Evolutionary conservation across 225 moss, liverwort and hornwort genomes (phyloP), one percentile per base, ranked within the genome.

Genomic region (Neckera pumila): DNA sequence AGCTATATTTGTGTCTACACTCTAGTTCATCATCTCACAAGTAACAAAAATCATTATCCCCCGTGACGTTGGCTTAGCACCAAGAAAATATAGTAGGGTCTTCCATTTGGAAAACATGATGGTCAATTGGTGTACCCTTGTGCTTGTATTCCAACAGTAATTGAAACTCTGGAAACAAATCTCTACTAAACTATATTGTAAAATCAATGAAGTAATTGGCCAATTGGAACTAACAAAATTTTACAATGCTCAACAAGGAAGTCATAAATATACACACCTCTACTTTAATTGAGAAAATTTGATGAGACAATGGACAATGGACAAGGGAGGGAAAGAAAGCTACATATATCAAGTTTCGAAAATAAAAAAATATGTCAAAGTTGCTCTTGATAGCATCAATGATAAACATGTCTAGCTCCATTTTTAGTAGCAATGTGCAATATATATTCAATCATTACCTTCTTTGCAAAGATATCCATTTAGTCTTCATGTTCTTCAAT

Each of bases 371-470:
- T 34, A 18, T 65, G 3, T 34, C 5, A 65, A 65, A 65, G 0
- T 65, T 65, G 34, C 18, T 18, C 18, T 65, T 65, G 10, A 10
- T 2, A 34, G 1, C 65, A 19, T 65, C 36, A 65, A 34, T 65
- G 11, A 6, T 56, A 7, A 15, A 9, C 25, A 79, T 58, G 58
- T 23, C 23, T 23, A 58, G 23, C 58, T 10, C 58, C 23, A 23
- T 23, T 23, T 58, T 23, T 0, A 58, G 23, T 0, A 22, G 2
- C 23, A 11, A 2, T 58, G 58, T 38, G 2, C 9, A 1, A 3
- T 38, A 79, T 26, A 3, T 38, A 79, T 26, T 58, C 25, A 23
- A 2, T 25, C 26, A 79, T 79, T 22, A 57, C 5, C 57, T 1
- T 26, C n/a, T 73, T 30, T 9, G 28, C 3, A 40, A 0, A 34